Conservation (phyloP, 345 rosid species). For the Acer saccharum region DNA sequence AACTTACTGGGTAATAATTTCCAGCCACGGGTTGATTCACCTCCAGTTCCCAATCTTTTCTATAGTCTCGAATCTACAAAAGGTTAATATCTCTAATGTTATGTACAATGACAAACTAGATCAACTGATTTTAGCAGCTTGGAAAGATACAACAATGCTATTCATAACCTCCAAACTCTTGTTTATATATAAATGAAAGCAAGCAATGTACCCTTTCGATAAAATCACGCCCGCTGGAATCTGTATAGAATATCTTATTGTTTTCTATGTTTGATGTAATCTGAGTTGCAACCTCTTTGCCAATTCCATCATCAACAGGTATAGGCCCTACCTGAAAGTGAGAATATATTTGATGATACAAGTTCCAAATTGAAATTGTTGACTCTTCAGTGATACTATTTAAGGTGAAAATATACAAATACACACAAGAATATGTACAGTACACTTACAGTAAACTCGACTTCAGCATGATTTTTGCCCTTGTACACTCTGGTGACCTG, state of each 20-base stretch:
- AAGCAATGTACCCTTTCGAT: slow-evolving; percentile 48
- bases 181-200: slow-evolving; percentile 9
- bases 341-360: slow-evolving; percentile 3
- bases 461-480: slow-evolving; percentile 57
- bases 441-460: slow-evolving; percentile 52
- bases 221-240: slow-evolving; percentile 75
- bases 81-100: neutral
- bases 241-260: slow-evolving; percentile 61
- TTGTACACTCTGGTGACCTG: slow-evolving; percentile 57
- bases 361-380: neutral
- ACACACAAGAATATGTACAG: slow-evolving; percentile 1
- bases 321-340: slow-evolving; percentile 63
- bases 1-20: slow-evolving; percentile 74
- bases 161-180: neutral
- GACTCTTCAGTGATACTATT: neutral
- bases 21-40: slow-evolving; percentile 72
- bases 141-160: neutral
- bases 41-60: slow-evolving; percentile 68
- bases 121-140: neutral
- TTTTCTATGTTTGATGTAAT: slow-evolving; percentile 47
- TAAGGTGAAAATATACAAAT: neutral
- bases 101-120: neutral
- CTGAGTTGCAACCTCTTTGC: slow-evolving; percentile 63
- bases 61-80: slow-evolving; percentile 58
- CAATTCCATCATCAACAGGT: slow-evolving; percentile 59